Base-by-base conservation (phyloP, 768 basidiomycete genomes). In the Xerocomellus amylosporus region DNA sequence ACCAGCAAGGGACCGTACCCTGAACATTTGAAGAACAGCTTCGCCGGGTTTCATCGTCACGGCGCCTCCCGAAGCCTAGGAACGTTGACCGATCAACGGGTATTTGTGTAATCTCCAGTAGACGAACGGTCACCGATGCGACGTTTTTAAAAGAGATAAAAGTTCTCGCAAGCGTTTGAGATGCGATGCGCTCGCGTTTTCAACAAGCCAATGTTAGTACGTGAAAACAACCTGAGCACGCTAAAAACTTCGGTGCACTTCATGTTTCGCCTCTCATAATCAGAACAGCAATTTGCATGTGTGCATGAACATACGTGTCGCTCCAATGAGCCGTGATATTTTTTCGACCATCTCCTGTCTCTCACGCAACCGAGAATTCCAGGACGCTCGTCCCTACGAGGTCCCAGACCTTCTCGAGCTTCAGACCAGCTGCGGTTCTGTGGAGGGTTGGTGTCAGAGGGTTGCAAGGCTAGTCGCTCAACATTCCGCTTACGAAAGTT, bases 131-230 rank as follows among this genome's bases (percentile, higher is more conserved):
- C 90, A 68, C 95, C 50, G 76, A 62, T 7, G 88, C 87, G 51
- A 97, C 80, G 47, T 93, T 91, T 64, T 90, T 93, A 76, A 97
- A 98, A 2, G 87, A 82, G 53, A 98, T 82, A 63, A 93, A 89
- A 3, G 90, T 88, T 6, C 88, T 86, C 22, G 89, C 94, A 39
- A 98, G 83, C 1, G 88, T n/a, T n/a, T n/a, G 24, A 24, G 24
- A 24, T 24, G 24, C 24, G 24, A 24, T 24, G 24, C 24, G 24
- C 24, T 24, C 24, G 24, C 24, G 24, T 24, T 24, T 2, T 24
- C 24, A 24, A 4, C 2, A 24, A 24, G 24, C 4, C 4, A 4
- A 24, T 24, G 24, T 4, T 24, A 24, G 24, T 24, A 24, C 24
- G 24, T 24, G 24, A 4, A 24, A 24, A 24, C 24, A 24, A 24